phyloP scores from a whole-genome alignment of 495 filamentous ascomycete species.

The Jackrogersella multiformis region DNA sequence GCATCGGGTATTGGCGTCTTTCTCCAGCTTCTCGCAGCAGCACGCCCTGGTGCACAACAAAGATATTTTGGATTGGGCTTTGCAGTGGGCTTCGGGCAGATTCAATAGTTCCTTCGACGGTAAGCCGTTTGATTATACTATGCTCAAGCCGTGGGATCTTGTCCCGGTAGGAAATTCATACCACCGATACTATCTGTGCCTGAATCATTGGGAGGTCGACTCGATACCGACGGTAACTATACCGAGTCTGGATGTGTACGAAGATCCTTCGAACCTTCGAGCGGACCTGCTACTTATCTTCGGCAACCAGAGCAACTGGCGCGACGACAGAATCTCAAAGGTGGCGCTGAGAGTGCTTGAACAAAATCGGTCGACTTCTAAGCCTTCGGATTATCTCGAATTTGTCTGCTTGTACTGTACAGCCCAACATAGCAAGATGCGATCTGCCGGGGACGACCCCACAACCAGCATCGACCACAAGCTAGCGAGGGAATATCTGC shows the following conservation, averaged over 20 bases:
- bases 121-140: conserved; percentile 45
- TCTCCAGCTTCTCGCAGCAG: conserved; percentile 39
- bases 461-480: conserved; percentile 35
- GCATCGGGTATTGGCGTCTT: conserved; percentile 34
- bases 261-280: conserved; percentile 40
- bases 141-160: conserved; percentile 46
- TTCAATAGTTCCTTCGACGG: conserved; percentile 44
- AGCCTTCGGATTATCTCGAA: conserved; percentile 40
- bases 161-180: conserved; percentile 40
- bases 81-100: conserved; percentile 39
- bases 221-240: conserved; percentile 39
- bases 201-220: conserved; percentile 43
- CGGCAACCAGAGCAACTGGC: conserved; percentile 43
- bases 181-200: conserved; percentile 44
- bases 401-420: conserved; percentile 42
- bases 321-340: conserved; percentile 39
- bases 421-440: conserved; percentile 33
- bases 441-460: conserved; percentile 18
- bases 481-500: conserved; percentile 40
- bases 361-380: conserved; percentile 32
- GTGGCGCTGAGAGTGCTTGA: conserved; percentile 35
- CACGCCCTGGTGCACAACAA: conserved; percentile 38
- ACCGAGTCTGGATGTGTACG: conserved; percentile 29
- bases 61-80: conserved; percentile 40
- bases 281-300: conserved; percentile 45